These are phyloP conservation scores for Salix caprea DNA, from an alignment of 345 rosid genomes.

Conservation along the genomic window DNA sequence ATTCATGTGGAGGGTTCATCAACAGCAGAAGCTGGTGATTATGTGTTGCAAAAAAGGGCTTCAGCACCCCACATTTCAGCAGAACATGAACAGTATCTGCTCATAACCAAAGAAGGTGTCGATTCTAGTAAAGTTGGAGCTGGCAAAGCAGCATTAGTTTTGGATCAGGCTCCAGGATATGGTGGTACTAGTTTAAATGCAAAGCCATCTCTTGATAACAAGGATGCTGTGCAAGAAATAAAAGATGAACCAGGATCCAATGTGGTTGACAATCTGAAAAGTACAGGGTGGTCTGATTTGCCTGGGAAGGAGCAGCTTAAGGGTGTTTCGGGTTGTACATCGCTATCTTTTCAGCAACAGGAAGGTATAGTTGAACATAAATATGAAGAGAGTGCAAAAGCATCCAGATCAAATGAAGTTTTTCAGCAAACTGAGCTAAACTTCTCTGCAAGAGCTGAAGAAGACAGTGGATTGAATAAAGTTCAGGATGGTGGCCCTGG, in stretches of 20 bases:
- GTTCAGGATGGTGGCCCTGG: constrained; percentile 23
- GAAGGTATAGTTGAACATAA: constrained; percentile 30
- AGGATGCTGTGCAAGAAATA: constrained; percentile 17
- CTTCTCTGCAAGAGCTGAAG: constrained; percentile 30
- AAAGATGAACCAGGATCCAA: constrained; percentile 23
- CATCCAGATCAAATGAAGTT: constrained; percentile 31
- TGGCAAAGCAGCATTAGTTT: constrained; percentile 24
- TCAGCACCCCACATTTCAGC: constrained; percentile 29
- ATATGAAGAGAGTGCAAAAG: constrained; percentile 32
- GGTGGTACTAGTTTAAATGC: constrained; percentile 16
- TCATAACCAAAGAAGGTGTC: constrained; percentile 30
- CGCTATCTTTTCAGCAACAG: constrained; percentile 24
- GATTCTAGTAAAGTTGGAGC: constrained; percentile 31
- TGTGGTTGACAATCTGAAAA: constrained; percentile 3
- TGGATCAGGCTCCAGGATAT: constrained; percentile 22
- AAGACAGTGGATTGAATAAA: constrained; percentile 29
- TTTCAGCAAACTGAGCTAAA: constrained; percentile 32
- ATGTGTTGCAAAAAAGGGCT: constrained; percentile 67
- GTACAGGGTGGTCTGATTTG: constrained; percentile 10
- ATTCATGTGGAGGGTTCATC: constrained; percentile 41
- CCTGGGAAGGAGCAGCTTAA: constrained; percentile 21
- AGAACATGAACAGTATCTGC: constrained; percentile 37
- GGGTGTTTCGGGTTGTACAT: constrained; percentile 13
- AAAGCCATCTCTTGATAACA: constrained; percentile 29
- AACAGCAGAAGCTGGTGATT: constrained; percentile 42